Evolutionary conservation across 805 yeast genomes (phyloP), one percentile per base, ranked within the genome.

Genomic region (Wickerhamomyces canadensis): DNA sequence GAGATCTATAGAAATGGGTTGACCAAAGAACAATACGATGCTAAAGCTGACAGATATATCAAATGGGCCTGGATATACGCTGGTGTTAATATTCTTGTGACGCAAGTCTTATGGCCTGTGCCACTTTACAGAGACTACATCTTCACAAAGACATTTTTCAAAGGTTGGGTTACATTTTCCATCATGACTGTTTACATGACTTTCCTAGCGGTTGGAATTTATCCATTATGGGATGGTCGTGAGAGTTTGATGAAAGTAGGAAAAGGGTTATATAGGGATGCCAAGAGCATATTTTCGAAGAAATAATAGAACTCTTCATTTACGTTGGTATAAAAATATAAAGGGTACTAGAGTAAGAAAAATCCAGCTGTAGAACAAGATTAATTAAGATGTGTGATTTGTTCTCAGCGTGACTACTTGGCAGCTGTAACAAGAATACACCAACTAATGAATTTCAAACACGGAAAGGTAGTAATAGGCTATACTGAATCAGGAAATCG

Each of bases 271-370:
- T 29, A 14, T 11, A 18, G 14, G 5, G 31, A 29, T 18, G 10
- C 15, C 29, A 27, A 43, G 95, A 94, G 83, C 84, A 80, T 47
- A 95, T 95, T 89, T 89, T 83, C 26, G 86, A 52, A 25, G 70
- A 60, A 5, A 73, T 59, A 57, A 34, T 9, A 16, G 31, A 13
- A 4, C 27, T 11, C n/a, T 21, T 21, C 23, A 25, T 13, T 71
- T 54, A 3, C 52, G 42, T 11, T 63, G 47, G 51, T 73, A 65
- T 40, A 67, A 57, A 13, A 64, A 25, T 44, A 34, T 11, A 31
- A n/a, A n/a, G n/a, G n/a, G n/a, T n/a, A n/a, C n/a, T n/a, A n/a
- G n/a, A n/a, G n/a, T n/a, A n/a, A n/a, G n/a, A n/a, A n/a, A n/a
- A n/a, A n/a, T n/a, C n/a, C n/a, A n/a, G n/a, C n/a, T n/a, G n/a